phyloP scores from a whole-genome alignment of 1,284 basidiomycete species.

The Chiua sp. region DNA sequence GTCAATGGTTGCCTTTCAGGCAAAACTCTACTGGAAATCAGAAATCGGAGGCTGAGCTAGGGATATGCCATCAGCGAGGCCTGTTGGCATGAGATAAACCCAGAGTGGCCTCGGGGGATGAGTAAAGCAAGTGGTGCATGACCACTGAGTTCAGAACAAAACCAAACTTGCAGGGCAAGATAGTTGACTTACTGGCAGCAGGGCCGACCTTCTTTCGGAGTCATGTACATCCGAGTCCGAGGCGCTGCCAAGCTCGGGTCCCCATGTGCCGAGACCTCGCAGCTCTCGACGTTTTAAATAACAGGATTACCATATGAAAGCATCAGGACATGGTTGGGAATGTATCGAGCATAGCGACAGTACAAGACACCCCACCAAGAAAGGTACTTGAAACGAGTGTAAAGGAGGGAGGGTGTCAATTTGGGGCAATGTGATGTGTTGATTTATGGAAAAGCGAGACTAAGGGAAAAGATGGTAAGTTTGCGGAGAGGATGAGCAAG shows the following conservation, averaged over 20 bases:
- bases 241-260: constrained; percentile 14
- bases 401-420: constrained; percentile 33
- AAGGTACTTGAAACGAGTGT: constrained; percentile 36
- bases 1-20: neutral
- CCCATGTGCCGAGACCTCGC: constrained; percentile 9
- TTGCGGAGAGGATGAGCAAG: constrained; percentile 19
- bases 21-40: constrained; percentile 11
- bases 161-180: constrained; percentile 6
- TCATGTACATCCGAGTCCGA: constrained; percentile 10
- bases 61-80: constrained; percentile 14
- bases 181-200: constrained; percentile 19
- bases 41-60: constrained; percentile 11
- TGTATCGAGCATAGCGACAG: constrained; percentile 41
- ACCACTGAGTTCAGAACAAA: constrained; percentile 7
- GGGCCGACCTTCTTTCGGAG: neutral
- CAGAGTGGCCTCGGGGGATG: constrained; percentile 14
- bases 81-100: constrained; percentile 12
- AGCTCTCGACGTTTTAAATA: constrained; percentile 29
- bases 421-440: constrained; percentile 29
- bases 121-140: constrained; percentile 1
- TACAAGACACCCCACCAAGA: constrained; percentile 39
- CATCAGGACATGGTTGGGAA: constrained; percentile 41
- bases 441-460: constrained; percentile 19
- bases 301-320: constrained; percentile 41
- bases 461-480: constrained; percentile 15